Conservation (phyloP, 108 stramenopile species). For the Cyclotella choctawhatcheeana region DNA sequence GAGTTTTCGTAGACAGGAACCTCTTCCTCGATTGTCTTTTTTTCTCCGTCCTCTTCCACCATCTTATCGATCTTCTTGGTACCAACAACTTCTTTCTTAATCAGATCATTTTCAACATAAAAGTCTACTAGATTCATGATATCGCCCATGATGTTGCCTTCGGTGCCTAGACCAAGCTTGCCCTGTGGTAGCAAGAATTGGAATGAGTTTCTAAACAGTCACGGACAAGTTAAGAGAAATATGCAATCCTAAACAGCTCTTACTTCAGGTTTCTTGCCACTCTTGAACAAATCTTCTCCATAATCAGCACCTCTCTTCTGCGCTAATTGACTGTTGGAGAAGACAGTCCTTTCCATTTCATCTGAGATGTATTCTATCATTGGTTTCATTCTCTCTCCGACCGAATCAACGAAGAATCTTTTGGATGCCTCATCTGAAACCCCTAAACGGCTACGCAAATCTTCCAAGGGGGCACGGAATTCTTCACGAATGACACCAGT, state of each 20-base stretch:
- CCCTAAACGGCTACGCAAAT: conserved; percentile 71
- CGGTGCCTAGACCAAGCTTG: conserved; percentile 82
- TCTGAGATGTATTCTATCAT: conserved; percentile 84
- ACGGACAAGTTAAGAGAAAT: background rate
- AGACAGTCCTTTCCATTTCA: conserved; percentile 81
- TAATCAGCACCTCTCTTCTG: conserved; percentile 75
- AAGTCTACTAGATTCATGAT: conserved; percentile 90
- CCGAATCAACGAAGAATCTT: conserved; percentile 70
- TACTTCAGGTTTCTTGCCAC: conserved; percentile 73
- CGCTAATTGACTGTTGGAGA: conserved; percentile 77
- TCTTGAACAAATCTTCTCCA: conserved; percentile 86
- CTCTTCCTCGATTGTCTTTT: conserved; percentile 60
- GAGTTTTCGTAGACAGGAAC: conserved; percentile 71
- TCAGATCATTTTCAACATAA: conserved; percentile 83
- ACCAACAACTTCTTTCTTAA: conserved; percentile 68
- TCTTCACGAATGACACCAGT: conserved; percentile 85
- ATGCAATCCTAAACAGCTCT: conserved; percentile 22
- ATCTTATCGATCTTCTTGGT: conserved; percentile 74
- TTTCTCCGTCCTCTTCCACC: conserved; percentile 64
- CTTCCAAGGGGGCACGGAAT: conserved; percentile 70
- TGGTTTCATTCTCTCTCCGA: conserved; percentile 77
- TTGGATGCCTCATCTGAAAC: conserved; percentile 72
- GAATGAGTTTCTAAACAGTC: background rate
- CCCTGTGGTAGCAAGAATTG: conserved; percentile 46
- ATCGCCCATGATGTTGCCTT: conserved; percentile 88